These are phyloP conservation scores for Clonostachys byssicola DNA, from an alignment of 2,329 filamentous ascomycete species.

Conservation along the genomic window DNA sequence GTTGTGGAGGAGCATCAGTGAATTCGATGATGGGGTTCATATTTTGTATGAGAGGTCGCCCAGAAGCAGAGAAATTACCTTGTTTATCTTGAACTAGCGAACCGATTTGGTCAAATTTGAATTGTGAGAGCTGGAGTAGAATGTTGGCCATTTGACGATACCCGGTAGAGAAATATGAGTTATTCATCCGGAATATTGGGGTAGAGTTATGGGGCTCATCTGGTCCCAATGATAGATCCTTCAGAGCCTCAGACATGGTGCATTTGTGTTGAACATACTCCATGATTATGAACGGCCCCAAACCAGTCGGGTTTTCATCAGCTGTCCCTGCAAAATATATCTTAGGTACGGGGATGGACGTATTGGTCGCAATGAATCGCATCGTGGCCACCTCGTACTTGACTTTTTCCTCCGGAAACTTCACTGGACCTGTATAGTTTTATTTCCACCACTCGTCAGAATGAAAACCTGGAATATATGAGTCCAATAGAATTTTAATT, in stretches of 20 bases:
- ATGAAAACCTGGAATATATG: not conserved
- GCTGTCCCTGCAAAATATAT: constrained; percentile 21
- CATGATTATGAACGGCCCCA: constrained; percentile 31
- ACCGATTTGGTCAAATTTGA: constrained; percentile 29
- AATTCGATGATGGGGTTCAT: constrained; percentile 28
- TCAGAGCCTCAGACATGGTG: constrained; percentile 19
- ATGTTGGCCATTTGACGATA: constrained; percentile 34
- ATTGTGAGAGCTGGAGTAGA: constrained; percentile 28
- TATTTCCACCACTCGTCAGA: constrained; percentile 1
- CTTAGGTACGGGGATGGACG: constrained; percentile 24
- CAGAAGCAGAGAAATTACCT: constrained; percentile 15
- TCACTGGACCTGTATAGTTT: constrained; percentile 7
- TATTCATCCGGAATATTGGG: constrained; percentile 21
- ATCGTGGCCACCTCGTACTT: constrained; percentile 26
- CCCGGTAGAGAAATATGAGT: constrained; percentile 25
- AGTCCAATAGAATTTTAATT: not conserved
- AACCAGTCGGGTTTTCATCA: constrained; percentile 20
- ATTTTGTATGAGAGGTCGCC: constrained; percentile 27
- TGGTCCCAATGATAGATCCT: constrained; percentile 11
- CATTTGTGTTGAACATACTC: constrained; percentile 22
- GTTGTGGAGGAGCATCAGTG: constrained; percentile 9
- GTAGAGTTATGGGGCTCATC: constrained; percentile 20
- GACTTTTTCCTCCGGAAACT: constrained; percentile 28
- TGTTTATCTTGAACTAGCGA: constrained; percentile 19
- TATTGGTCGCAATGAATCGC: constrained; percentile 21